phyloP scores from a whole-genome alignment of 179 eudicot species.

The Amaranthus tricolor region DNA sequence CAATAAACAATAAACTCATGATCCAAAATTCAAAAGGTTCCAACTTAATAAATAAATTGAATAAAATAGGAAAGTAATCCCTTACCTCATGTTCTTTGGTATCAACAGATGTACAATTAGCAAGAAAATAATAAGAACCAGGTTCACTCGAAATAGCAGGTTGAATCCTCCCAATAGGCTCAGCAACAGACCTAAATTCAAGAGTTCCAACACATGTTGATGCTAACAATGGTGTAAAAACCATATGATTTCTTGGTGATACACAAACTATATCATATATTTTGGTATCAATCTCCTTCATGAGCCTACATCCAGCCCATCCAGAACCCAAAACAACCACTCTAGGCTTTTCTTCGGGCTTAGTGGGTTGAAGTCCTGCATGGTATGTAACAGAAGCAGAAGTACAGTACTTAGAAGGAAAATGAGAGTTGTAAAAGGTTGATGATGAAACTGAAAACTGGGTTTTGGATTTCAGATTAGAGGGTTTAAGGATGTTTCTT shows the following conservation, averaged over 20 bases:
- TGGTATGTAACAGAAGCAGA: slow-evolving; percentile 3
- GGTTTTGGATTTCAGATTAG: slow-evolving; percentile 25
- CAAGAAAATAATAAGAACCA: slow-evolving; percentile 72
- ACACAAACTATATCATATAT: slow-evolving; percentile 81
- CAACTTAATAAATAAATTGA: background rate
- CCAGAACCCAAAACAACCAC: slow-evolving; percentile 87
- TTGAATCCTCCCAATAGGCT: slow-evolving; percentile 82
- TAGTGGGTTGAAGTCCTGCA: slow-evolving; percentile 60
- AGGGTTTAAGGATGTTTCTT: slow-evolving; percentile 45
- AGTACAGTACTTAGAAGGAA: slow-evolving; percentile 32
- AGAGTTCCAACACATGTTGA: slow-evolving; percentile 95
- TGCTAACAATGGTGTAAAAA: slow-evolving; percentile 86
- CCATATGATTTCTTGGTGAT: slow-evolving; percentile 97
- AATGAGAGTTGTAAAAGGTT: slow-evolving; percentile 19
- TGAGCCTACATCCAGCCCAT: slow-evolving; percentile 89
- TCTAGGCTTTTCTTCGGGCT: slow-evolving; percentile 67
- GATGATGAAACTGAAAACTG: slow-evolving; percentile 20
- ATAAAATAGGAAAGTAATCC: background rate
- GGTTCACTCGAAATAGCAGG: slow-evolving; percentile 85
- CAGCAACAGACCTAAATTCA: slow-evolving; percentile 93
- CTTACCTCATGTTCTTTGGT: slow-evolving; percentile 59
- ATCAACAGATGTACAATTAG: slow-evolving; percentile 66
- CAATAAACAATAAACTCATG: background rate
- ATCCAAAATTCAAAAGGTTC: background rate
- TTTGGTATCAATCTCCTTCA: slow-evolving; percentile 72